Evolutionary conservation across 129 eudicot species (phyloP), one percentile per base, ranked within the genome.

Genomic region (Chrysanthemum makinoi): DNA sequence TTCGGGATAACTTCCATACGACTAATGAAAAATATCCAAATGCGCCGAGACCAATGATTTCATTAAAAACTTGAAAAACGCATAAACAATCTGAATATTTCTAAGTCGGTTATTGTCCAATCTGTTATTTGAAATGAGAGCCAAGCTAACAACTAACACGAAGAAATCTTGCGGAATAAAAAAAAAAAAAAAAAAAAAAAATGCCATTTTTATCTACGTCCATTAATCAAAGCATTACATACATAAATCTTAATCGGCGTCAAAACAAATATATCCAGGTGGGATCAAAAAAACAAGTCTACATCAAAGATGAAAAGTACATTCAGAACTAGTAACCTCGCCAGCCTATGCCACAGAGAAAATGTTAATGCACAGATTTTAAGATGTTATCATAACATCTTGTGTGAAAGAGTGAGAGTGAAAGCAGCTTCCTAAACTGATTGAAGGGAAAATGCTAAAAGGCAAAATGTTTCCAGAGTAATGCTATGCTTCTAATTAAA

Each of bases 241-340:
- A 74, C 72, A 74, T 4, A 74, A 74, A 65, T 35, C 72, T 54
- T 35, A 53, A 74, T 51, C 22, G 63, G 33, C 77, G 51, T 30
- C 6, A 3, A 73, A 50, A 62, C 62, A 62, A 73, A 73, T 65
- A 74, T 74, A 55, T 74, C 78, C 78, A 65, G 72, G 54, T 14
- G 48, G 71, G 26, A 26, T 63, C 49, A 51, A 48, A 64, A 64
- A 19, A 64, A 24, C 10, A 35, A 65, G 54, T 49, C 62, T 51
- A 73, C 20, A 73, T 62, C 55, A 74, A 74, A 74, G 46, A 20
- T 59, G 52, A 10, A 56, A 65, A 74, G 72, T 49, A 48, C 70
- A 73, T 30, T 74, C 46, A 6, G 46, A 39, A 39, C 46, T 39
- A 39, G 46, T 39, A 39, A 39, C 46, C 46, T 39, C 9, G 10